A percentile compares a stretch with the other conserved stretches of the same genome.
These are phyloP conservation scores for Phanerochaete carnosa DNA, from an alignment of 768 basidiomycete species.

Conservation along the genomic window DNA sequence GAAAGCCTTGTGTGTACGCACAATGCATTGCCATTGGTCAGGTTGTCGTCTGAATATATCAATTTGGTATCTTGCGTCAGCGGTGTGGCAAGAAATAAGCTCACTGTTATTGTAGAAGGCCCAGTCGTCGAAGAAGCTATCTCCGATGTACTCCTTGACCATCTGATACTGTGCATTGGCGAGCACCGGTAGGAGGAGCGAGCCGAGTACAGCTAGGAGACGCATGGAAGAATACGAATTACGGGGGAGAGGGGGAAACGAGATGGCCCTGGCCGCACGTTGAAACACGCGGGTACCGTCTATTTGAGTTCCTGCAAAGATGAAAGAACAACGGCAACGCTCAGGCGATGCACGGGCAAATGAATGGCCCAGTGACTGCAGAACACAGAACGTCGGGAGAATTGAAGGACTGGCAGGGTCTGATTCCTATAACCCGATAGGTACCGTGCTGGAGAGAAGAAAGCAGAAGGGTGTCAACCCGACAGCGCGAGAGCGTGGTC, in stretches of 20 bases:
- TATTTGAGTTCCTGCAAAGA: not conserved
- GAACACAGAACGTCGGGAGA: slow-evolving; percentile 1
- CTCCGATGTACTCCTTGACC: slow-evolving; percentile 54
- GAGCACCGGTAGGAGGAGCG: slow-evolving; percentile 9
- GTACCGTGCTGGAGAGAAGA: not conserved
- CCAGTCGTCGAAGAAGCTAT: slow-evolving; percentile 68
- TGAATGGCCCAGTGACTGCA: not conserved
- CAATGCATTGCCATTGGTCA: slow-evolving; percentile 64
- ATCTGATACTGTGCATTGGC: slow-evolving; percentile 40
- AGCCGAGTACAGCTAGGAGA: not conserved
- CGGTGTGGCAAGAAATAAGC: not conserved
- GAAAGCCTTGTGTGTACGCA: slow-evolving; percentile 24
- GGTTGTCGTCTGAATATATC: slow-evolving; percentile 53
- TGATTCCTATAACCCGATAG: slow-evolving; percentile 5
- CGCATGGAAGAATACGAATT: not conserved
- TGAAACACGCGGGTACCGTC: not conserved
- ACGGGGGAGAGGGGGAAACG: not conserved
- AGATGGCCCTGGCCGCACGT: not conserved
- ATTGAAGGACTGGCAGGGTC: not conserved
- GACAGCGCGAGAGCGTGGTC: not conserved
- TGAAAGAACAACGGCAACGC: not conserved
- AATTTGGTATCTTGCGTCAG: not conserved
- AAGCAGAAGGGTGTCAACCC: not conserved
- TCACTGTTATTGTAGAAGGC: slow-evolving; percentile 57
- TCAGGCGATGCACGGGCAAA: not conserved